Evolutionary conservation across 768 basidiomycete species (phyloP).

Genomic region (Hemileccinum rubropunctum): DNA sequence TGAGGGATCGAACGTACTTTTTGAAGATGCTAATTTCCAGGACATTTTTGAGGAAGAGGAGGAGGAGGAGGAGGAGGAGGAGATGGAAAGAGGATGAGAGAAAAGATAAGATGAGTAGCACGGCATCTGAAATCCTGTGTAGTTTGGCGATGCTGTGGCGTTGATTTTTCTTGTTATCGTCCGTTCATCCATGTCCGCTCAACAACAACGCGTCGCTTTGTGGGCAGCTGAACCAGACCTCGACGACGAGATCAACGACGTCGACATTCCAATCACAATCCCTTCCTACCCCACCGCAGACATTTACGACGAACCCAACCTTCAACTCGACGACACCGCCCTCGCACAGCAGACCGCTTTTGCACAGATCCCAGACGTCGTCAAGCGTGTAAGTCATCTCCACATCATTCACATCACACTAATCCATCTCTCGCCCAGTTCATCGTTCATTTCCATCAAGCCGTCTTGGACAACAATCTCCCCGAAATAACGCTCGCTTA

Average conservation of each 20-base stretch:
- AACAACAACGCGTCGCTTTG: constrained; percentile 63
- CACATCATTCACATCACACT: neutral
- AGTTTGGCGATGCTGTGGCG: no score
- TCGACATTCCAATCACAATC: constrained; percentile 48
- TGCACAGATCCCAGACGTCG: constrained; percentile 81
- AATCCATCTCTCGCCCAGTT: constrained; percentile 52
- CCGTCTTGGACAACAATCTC: constrained; percentile 88
- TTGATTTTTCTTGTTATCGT: no score
- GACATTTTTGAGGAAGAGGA: constrained; percentile 39
- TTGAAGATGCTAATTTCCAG: constrained; percentile 49
- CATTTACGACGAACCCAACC: constrained; percentile 37
- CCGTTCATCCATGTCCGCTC: no score
- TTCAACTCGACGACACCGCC: constrained; percentile 70
- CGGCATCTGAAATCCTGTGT: no score
- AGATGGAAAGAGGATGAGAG: neutral
- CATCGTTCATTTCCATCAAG: constrained; percentile 92
- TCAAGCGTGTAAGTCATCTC: constrained; percentile 73
- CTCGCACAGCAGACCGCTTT: constrained; percentile 83
- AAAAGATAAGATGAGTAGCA: no score
- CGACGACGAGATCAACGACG: constrained; percentile 71
- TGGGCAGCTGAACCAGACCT: constrained; percentile 81
- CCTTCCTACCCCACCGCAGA: constrained; percentile 27
- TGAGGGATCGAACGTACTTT: constrained; percentile 26
- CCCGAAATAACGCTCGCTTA: constrained; percentile 90
- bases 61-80: neutral